Evolutionary conservation across 1,284 basidiomycete genomes (phyloP).

Genomic region (Austroboletus novae-zelandiae): DNA sequence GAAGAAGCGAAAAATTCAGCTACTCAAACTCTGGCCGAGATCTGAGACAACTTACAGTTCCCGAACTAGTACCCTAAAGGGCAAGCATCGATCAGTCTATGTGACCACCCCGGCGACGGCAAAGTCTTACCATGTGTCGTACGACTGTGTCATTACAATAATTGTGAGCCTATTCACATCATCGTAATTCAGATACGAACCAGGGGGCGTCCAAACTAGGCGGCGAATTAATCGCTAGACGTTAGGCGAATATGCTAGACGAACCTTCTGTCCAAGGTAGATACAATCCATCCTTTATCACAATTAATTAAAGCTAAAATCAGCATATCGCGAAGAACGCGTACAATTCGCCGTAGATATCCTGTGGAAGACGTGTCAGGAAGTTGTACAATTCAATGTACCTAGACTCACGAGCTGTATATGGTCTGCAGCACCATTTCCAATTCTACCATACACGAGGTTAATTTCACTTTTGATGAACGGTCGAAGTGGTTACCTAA

Average conservation of each 20-base stretch:
- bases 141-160: constrained; percentile 37
- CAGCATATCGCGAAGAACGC: constrained; percentile 15
- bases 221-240: not conserved
- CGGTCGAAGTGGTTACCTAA: constrained; percentile 40
- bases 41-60: constrained; percentile 58
- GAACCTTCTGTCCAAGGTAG: constrained; percentile 87
- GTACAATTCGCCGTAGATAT: constrained; percentile 88
- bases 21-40: not conserved
- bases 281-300: constrained; percentile 83
- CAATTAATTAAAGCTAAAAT: not conserved
- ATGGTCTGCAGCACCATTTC: constrained; percentile 89
- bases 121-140: constrained; percentile 57
- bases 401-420: constrained; percentile 67
- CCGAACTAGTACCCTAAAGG: constrained; percentile 65
- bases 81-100: constrained; percentile 1
- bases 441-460: constrained; percentile 53
- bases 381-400: not conserved
- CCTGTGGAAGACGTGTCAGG: constrained; percentile 42
- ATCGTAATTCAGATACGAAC: constrained; percentile 30
- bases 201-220: constrained; percentile 47
- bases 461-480: constrained; percentile 1
- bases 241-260: constrained; percentile 10
- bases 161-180: constrained; percentile 9
- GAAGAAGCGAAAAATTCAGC: not conserved
- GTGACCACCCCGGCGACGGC: not conserved